Evolutionary conservation across 177 flowering plant genomes (phyloP).

Genomic region (Vitis hybrid): DNA sequence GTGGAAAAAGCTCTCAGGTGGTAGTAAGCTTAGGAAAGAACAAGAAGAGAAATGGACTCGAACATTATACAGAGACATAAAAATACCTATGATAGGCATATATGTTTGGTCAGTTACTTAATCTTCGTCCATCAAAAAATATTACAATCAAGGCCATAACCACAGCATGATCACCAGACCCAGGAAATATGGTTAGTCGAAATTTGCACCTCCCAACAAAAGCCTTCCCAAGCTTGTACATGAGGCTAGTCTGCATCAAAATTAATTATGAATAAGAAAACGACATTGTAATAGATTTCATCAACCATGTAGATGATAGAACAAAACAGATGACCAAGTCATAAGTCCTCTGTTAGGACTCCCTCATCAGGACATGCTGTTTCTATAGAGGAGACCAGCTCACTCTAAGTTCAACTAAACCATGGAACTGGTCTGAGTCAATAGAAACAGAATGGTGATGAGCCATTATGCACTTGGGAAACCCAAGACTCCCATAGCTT

Average conservation of each 20-base stretch:
- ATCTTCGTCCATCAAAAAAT: conserved; percentile 42
- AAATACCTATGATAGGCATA: not conserved
- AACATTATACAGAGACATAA: too few relatives aligned
- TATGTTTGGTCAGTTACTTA: conserved; percentile 5
- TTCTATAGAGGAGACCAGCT: not conserved
- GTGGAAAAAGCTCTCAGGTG: too few relatives aligned
- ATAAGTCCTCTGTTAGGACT: not conserved
- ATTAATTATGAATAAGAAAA: not conserved
- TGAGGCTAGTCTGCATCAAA: conserved; percentile 70
- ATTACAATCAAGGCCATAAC: conserved; percentile 57
- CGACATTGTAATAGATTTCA: not conserved
- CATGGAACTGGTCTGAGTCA: not conserved
- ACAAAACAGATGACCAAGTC: not conserved
- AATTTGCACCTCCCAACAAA: conserved; percentile 59
- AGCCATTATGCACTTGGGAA: not conserved
- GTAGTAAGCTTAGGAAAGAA: too few relatives aligned
- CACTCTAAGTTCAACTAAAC: not conserved
- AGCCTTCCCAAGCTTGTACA: conserved; percentile 75
- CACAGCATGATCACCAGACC: conserved; percentile 45
- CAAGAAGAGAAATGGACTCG: too few relatives aligned
- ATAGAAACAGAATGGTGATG: not conserved
- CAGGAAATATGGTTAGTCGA: conserved; percentile 76
- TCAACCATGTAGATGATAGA: not conserved
- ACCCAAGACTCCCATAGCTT: not conserved
- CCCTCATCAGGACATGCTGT: not conserved